Evolutionary conservation across 768 basidiomycete species (phyloP).

Genomic region (Calocybe indica): DNA sequence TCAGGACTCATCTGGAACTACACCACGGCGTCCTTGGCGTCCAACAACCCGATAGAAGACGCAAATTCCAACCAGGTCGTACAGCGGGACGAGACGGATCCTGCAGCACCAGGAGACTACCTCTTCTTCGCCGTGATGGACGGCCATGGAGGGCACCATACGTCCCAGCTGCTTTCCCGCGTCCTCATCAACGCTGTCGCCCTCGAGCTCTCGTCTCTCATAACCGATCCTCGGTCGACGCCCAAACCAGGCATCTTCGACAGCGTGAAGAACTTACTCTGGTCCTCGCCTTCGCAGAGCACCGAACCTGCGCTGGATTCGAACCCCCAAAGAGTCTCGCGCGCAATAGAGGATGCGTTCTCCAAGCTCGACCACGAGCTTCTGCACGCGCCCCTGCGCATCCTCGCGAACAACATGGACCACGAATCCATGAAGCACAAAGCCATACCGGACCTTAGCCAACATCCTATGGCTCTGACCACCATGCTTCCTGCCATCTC

Average conservation of each 20-base stretch:
- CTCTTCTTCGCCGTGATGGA: constrained; percentile 90
- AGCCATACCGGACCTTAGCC: constrained; percentile 56
- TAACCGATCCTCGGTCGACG: constrained; percentile 25
- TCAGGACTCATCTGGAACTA: constrained; percentile 66
- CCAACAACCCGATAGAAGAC: constrained; percentile 93
- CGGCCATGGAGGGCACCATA: constrained; percentile 82
- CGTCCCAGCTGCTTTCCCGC: constrained; percentile 77
- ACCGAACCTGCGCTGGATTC: constrained; percentile 18
- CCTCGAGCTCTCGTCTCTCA: constrained; percentile 60
- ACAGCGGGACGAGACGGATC: constrained; percentile 52
- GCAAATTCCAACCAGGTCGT: constrained; percentile 70
- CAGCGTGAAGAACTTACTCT: constrained; percentile 32
- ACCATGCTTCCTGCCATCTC: constrained; percentile 82
- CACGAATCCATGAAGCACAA: constrained; percentile 44
- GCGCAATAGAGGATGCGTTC: constrained; percentile 75
- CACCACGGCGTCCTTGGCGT: constrained; percentile 71
- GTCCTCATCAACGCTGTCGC: constrained; percentile 82
- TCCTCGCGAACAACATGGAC: constrained; percentile 56
- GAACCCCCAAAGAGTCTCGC: constrained; percentile 50
- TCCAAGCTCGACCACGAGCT: constrained; percentile 81
- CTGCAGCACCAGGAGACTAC: constrained; percentile 60
- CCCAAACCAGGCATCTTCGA: constrained; percentile 27
- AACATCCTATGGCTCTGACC: constrained; percentile 64
- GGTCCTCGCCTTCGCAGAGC: constrained; percentile 22
- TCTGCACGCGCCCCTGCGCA: constrained; percentile 66